Evolutionary conservation across 805 yeast species (phyloP).

Genomic region (Groenewaldozyma tartarivorans): DNA sequence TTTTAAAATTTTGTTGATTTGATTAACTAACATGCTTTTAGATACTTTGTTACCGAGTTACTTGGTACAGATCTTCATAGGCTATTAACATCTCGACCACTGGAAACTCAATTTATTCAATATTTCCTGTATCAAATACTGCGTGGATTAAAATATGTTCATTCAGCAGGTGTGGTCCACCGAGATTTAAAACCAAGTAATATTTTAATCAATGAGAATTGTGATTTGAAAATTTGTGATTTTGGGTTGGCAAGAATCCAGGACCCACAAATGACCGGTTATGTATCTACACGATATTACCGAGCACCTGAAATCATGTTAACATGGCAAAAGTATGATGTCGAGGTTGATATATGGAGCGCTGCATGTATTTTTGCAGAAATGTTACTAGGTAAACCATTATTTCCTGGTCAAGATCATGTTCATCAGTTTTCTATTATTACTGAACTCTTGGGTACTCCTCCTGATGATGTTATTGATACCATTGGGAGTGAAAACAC

Average conservation of each 20-base stretch:
- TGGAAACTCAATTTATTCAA: slow-evolving; percentile 93
- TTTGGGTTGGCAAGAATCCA: slow-evolving; percentile 94
- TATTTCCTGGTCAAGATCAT: slow-evolving; percentile 97
- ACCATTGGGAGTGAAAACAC: slow-evolving; percentile 96
- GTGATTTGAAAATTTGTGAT: slow-evolving; percentile 86
- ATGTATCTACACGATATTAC: slow-evolving; percentile 90
- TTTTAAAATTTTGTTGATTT: not conserved
- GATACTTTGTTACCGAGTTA: slow-evolving; percentile 87
- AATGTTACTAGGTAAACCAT: slow-evolving; percentile 94
- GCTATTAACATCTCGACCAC: slow-evolving; percentile 80
- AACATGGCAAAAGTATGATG: slow-evolving; percentile 96
- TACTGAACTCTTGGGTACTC: slow-evolving; percentile 92
- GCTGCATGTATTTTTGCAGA: slow-evolving; percentile 97
- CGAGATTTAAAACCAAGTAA: slow-evolving; percentile 78
- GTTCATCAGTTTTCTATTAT: slow-evolving; percentile 96
- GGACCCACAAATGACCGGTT: slow-evolving; percentile 99
- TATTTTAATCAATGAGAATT: slow-evolving; percentile 77
- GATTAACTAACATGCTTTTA: slow-evolving; percentile 17
- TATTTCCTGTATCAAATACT: slow-evolving; percentile 89
- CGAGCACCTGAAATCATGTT: slow-evolving; percentile 98
- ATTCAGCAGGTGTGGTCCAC: slow-evolving; percentile 86
- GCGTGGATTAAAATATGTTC: slow-evolving; percentile 82
- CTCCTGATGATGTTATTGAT: slow-evolving; percentile 91
- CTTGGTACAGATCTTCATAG: slow-evolving; percentile 96
- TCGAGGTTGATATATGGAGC: slow-evolving; percentile 96